Evolutionary conservation across 2,329 filamentous ascomycete species (phyloP).

Genomic region (Hymenoscyphus fructigenus): DNA sequence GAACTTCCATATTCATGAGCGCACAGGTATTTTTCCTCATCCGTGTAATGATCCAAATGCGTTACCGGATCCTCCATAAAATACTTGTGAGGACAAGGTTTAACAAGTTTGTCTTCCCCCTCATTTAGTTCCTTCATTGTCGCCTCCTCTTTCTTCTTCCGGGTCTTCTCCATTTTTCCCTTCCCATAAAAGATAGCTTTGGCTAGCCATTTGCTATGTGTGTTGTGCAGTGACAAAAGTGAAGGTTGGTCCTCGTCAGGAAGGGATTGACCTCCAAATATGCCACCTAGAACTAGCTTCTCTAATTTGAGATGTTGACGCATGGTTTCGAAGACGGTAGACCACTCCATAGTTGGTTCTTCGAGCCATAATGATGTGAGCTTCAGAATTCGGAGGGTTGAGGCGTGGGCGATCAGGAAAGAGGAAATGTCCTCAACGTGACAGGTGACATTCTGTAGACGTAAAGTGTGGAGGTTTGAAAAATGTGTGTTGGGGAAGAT

Average conservation of each 20-base stretch:
- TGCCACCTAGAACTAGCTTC: not conserved
- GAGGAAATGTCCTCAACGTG: not conserved
- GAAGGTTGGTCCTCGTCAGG: not conserved
- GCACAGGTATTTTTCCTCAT: not conserved
- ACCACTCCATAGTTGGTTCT: not conserved
- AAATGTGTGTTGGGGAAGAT: not conserved
- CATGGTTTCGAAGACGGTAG: not conserved
- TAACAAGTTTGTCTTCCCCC: not conserved
- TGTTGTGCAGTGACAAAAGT: not conserved
- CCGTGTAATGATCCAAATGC: not conserved
- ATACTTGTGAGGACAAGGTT: not conserved
- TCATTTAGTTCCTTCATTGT: not conserved
- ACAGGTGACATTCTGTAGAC: not conserved
- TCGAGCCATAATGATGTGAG: not conserved
- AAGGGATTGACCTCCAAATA: not conserved
- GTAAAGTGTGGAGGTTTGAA: not conserved
- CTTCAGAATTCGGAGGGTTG: not conserved
- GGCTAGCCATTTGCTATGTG: not conserved
- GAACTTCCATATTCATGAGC: not conserved
- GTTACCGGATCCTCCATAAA: not conserved
- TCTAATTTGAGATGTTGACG: not conserved
- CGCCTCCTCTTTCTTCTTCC: not conserved
- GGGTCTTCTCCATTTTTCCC: not conserved
- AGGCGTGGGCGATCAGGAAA: not conserved
- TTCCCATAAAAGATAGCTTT: not conserved